phyloP scores from a whole-genome alignment of 805 yeast genomes.

The Candida chauliodis region DNA sequence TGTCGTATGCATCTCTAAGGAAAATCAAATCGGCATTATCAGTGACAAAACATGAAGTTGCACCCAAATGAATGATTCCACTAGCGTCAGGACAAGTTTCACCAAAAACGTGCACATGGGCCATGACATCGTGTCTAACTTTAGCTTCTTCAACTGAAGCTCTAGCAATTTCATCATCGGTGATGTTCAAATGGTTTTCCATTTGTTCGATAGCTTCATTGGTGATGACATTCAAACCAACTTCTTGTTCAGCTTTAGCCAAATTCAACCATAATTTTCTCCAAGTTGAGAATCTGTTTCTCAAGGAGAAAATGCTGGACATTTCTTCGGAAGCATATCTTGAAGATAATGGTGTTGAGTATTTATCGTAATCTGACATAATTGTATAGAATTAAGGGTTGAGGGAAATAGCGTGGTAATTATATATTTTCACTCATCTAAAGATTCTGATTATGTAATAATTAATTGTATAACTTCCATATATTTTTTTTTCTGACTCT shows the following conservation, averaged over 20 bases:
- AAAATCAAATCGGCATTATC: conserved; percentile 98
- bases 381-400: neutral
- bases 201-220: conserved; percentile 91
- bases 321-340: conserved; percentile 98
- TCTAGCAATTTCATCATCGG: conserved; percentile 87
- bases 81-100: conserved; percentile 92
- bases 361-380: conserved; percentile 51
- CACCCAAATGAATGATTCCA: conserved; percentile 97
- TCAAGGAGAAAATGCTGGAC: conserved; percentile 86
- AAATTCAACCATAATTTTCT: conserved; percentile 94
- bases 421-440: too few species aligned
- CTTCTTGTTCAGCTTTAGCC: conserved; percentile 92
- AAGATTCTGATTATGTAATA: too few species aligned
- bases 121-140: conserved; percentile 99
- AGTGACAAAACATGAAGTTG: conserved; percentile 96
- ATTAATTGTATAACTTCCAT: too few species aligned
- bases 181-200: conserved; percentile 70
- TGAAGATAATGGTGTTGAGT: conserved; percentile 90
- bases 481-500: neutral
- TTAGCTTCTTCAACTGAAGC: conserved; percentile 94
- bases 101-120: conserved; percentile 96
- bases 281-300: conserved; percentile 97
- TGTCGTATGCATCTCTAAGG: conserved; percentile 91
- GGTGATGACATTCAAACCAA: conserved; percentile 79
- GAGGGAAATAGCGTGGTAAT: too few species aligned